Base-by-base conservation (phyloP, 1,139 yeast genomes). In the Debaryomyces fabryi region DNA sequence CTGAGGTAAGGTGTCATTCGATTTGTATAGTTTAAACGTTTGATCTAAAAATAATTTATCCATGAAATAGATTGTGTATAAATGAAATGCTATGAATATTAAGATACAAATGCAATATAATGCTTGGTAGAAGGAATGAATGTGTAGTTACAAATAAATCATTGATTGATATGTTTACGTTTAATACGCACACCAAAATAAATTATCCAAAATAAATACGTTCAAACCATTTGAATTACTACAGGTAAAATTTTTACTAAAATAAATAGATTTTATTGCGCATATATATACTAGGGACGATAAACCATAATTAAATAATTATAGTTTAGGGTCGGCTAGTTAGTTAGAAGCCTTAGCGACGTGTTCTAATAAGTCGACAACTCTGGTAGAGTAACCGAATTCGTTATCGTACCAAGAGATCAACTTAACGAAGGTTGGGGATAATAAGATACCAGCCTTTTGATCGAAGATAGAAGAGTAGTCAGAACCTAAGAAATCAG, bases 341-440 rank as follows among this genome's bases (percentile, higher is more conserved):
- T 64, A 65, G 49, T 58, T 54, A 44, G 65, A 62, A 58, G 58
- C 66, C 55, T 78, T 76, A 65, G 92, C 89, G 68, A 85, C 83
- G 81, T 79, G 84, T 74, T 84, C 82, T 69, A 87, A 78, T 69
- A 87, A 82, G 81, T 87, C 95, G 60, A 87, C 92, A 57, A 87
- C 95, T 81, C 96, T 88, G 79, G 90, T 85, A 66, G 93, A 86
- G 89, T 88, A 88, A 71, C 96, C 96, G 80, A 71, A 88, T 79
- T 88, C 96, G 78, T 87, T 87, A 73, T 88, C 96, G 83, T 87
- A 87, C 95, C 95, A 87, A 53, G 93, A 78, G 74, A 87, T 81
- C 75, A 88, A 85, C 83, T 87, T 87, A 76, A 86, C 90, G 72
- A 87, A 87, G 69, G 83, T 82, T 74, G 88, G 88, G 69, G 87